phyloP scores from a whole-genome alignment of 202 grass and related monocot genomes.

The Carex arenaria region DNA sequence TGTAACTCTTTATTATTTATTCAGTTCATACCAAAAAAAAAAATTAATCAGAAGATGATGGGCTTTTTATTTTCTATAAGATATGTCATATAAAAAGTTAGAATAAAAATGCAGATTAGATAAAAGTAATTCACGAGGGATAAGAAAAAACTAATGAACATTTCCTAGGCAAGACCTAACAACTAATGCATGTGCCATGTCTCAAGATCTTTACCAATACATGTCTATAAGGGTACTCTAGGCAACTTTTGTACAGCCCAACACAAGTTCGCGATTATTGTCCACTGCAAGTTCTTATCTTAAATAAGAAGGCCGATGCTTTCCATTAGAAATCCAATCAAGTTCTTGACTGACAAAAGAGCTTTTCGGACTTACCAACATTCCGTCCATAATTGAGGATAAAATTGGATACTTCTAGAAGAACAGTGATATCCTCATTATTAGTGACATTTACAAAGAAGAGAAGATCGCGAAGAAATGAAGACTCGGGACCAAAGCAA shows the following conservation, averaged over 20 bases:
- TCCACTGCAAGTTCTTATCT: neutral
- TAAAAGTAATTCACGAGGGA: neutral
- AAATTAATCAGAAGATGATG: neutral
- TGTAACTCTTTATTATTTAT: neutral
- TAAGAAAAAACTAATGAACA: neutral
- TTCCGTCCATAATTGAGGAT: conserved; percentile 60
- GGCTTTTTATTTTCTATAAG: neutral
- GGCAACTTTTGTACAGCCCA: neutral
- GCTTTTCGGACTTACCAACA: conserved; percentile 33
- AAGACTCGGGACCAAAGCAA: conserved; percentile 55
- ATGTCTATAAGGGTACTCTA: neutral
- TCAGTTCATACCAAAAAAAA: neutral
- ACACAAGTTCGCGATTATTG: neutral
- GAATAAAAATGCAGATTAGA: neutral
- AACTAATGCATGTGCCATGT: neutral
- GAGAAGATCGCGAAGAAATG: conserved; percentile 87
- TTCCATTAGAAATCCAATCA: conserved; percentile 4
- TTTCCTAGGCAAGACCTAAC: neutral
- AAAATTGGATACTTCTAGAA: conserved; percentile 61
- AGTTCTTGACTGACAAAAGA: neutral
- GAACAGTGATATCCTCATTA: conserved; percentile 56
- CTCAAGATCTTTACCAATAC: neutral
- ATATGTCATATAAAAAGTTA: neutral
- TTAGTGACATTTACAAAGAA: conserved; percentile 91
- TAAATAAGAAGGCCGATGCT: neutral